phyloP scores from a whole-genome alignment of 768 basidiomycete genomes.

The Amanita subjunquillea region DNA sequence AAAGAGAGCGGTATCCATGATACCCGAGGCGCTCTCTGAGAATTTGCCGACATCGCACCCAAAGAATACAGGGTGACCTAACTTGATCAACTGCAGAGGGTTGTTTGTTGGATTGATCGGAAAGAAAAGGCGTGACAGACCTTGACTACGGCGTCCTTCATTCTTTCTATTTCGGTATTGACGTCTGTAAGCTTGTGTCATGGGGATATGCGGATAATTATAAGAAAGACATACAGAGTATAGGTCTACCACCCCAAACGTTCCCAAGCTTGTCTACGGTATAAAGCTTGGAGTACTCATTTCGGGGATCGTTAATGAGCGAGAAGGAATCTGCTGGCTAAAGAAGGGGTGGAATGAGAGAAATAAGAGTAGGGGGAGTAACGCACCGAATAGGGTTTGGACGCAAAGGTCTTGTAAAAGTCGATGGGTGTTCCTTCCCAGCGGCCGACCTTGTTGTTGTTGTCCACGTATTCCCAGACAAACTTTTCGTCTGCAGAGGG shows the following conservation, averaged over 20 bases:
- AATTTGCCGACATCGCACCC: slow-evolving; percentile 94
- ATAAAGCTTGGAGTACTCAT: slow-evolving; percentile 72
- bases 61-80: slow-evolving; percentile 87
- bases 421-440: slow-evolving; percentile 80
- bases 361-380: background rate
- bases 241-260: slow-evolving; percentile 76
- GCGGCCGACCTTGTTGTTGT: slow-evolving; percentile 58
- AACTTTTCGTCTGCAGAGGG: slow-evolving; percentile 64
- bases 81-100: slow-evolving; percentile 54
- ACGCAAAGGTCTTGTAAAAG: slow-evolving; percentile 61
- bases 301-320: slow-evolving; percentile 91
- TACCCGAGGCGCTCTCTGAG: slow-evolving; percentile 57
- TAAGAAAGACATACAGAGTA: slow-evolving; percentile 53
- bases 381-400: slow-evolving; percentile 44
- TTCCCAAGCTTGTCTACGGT: slow-evolving; percentile 92
- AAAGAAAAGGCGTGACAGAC: slow-evolving; percentile 16
- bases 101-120: background rate
- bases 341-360: background rate
- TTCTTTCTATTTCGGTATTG: slow-evolving; percentile 72
- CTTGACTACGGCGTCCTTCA: slow-evolving; percentile 78
- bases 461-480: slow-evolving; percentile 84
- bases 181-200: slow-evolving; percentile 47
- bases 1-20: slow-evolving; percentile 81
- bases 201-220: slow-evolving; percentile 2
- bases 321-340: slow-evolving; percentile 77